Conservation (phyloP, 2,329 filamentous ascomycete species). For the Sporothrix brasiliensis region DNA sequence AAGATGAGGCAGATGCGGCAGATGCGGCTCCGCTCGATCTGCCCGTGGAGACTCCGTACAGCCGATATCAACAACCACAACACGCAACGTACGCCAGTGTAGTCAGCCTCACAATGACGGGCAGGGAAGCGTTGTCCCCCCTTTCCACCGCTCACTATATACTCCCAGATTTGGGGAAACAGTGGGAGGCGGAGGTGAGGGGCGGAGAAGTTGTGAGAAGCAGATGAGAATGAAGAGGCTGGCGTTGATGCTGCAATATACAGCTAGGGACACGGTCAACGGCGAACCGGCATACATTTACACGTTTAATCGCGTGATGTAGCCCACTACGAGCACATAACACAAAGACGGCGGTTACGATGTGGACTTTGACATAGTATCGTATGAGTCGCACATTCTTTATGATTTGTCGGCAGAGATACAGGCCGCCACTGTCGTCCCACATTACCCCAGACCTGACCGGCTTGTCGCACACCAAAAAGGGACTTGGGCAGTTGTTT, state of each 20-base stretch:
- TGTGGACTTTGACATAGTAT: background rate
- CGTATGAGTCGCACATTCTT: background rate
- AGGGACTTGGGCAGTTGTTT: background rate
- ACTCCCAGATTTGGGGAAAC: background rate
- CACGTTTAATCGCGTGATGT: background rate
- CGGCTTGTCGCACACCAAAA: background rate
- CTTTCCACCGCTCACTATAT: background rate
- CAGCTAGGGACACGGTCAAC: background rate
- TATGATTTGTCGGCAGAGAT: background rate
- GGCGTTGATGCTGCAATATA: background rate
- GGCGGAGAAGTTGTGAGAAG: background rate
- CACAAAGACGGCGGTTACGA: background rate
- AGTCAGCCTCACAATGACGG: background rate
- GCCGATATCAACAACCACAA: constrained; percentile 6
- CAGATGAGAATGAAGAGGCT: background rate
- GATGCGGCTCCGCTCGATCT: constrained; percentile 30
- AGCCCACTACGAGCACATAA: background rate
- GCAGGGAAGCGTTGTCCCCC: background rate
- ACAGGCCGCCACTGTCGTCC: background rate
- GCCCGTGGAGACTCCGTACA: constrained; percentile 20
- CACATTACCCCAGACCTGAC: background rate
- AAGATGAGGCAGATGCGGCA: constrained; percentile 18
- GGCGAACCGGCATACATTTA: background rate
- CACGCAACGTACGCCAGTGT: background rate
- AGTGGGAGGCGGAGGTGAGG: background rate